Evolutionary conservation across 2,329 filamentous ascomycete species (phyloP).

Genomic region (Cercospora zeae-maydis): DNA sequence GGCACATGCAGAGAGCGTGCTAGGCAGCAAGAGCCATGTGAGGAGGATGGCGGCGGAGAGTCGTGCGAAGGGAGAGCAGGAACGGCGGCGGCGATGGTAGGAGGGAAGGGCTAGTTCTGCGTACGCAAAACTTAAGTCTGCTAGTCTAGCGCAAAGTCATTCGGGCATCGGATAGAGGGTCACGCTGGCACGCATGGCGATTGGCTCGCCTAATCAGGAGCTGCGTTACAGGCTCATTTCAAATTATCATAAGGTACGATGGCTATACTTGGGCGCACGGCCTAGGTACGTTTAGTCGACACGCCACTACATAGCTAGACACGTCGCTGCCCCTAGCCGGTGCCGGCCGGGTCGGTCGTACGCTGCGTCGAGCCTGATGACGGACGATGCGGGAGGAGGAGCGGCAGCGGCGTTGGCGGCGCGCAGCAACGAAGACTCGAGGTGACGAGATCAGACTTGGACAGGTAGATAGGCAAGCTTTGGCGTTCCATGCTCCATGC

Average conservation of each 20-base stretch:
- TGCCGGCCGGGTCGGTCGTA: neutral
- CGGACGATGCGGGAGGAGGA: too few species aligned
- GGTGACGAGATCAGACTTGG: neutral
- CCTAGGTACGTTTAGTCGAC: neutral
- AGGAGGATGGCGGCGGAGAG: neutral
- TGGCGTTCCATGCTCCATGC: neutral
- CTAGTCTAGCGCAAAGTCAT: neutral
- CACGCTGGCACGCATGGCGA: neutral
- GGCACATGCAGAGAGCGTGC: neutral
- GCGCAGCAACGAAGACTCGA: too few species aligned
- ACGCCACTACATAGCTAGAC: neutral
- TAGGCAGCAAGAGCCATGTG: conserved; percentile 1
- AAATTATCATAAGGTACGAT: neutral
- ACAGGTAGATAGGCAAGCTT: neutral
- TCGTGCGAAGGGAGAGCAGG: neutral
- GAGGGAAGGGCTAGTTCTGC: neutral
- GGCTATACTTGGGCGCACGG: neutral
- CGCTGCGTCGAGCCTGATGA: too few species aligned
- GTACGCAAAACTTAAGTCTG: neutral
- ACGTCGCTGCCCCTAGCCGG: neutral
- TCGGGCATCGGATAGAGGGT: neutral
- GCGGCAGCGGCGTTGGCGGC: too few species aligned
- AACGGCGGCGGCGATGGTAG: neutral
- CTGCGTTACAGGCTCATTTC: neutral
- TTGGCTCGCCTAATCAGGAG: neutral